Percentiles rank a stretch among this genome's conserved stretches.
Evolutionary conservation across 371 early-diverging fungal species (phyloP).

Genomic region (Apophysomyces trapeziformis): DNA sequence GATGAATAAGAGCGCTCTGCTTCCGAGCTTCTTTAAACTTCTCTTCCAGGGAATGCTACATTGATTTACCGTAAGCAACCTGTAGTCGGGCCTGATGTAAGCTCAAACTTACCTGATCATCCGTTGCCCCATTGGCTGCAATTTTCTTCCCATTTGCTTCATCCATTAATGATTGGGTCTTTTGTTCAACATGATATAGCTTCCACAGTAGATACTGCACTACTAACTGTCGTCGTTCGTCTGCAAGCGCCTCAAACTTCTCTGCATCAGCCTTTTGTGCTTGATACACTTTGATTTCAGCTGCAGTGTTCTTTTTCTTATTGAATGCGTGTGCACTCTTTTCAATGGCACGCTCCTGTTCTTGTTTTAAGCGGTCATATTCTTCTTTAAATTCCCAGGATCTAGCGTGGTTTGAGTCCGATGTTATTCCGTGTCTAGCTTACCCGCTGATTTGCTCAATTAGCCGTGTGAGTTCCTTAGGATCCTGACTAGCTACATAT

Average conservation of each 20-base stretch:
- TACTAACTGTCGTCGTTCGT: slow-evolving; percentile 60
- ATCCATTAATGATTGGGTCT: slow-evolving; percentile 57
- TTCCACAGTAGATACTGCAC: slow-evolving; percentile 84
- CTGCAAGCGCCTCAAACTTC: slow-evolving; percentile 72
- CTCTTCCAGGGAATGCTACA: slow-evolving; percentile 52
- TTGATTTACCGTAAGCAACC: not conserved
- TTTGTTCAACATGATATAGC: slow-evolving; percentile 82
- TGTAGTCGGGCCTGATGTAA: not conserved
- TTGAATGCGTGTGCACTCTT: slow-evolving; percentile 87
- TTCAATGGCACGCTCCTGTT: slow-evolving; percentile 88
- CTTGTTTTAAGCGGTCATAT: slow-evolving; percentile 84
- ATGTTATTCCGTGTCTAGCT: slow-evolving; percentile 1
- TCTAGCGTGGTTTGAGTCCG: slow-evolving; percentile 32
- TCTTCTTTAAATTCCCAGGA: slow-evolving; percentile 88
- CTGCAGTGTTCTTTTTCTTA: slow-evolving; percentile 83
- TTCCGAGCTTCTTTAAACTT: slow-evolving; percentile 68
- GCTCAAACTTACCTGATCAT: slow-evolving; percentile 39
- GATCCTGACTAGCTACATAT: slow-evolving; percentile 94
- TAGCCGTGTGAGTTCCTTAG: slow-evolving; percentile 91
- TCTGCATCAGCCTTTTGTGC: slow-evolving; percentile 93
- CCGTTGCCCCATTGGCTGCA: slow-evolving; percentile 27
- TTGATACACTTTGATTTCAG: slow-evolving; percentile 89
- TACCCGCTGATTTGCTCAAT: slow-evolving; percentile 97
- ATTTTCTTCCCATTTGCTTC: slow-evolving; percentile 32
- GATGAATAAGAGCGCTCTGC: slow-evolving; percentile 73